Base-by-base conservation (phyloP, 495 filamentous ascomycete genomes). In the Penicillium antarcticum region DNA sequence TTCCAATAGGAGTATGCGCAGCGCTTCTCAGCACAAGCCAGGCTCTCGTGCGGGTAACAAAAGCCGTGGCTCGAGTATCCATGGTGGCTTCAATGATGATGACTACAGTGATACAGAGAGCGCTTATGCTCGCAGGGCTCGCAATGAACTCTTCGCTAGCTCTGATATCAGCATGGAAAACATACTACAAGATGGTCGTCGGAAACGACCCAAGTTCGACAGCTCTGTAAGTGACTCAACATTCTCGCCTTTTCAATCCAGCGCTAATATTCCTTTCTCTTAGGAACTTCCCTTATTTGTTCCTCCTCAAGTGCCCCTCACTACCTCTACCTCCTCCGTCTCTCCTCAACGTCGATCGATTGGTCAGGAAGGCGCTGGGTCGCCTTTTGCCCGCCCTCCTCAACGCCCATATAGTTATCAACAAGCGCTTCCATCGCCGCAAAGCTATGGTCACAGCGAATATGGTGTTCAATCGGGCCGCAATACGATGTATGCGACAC, bases 81-180 rank as follows among this genome's bases (percentile, higher is more conserved):
- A 88, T 63, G 85, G 78, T 43, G 81, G 75, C 53, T 74, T 80
- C 53, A 77, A 81, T 51, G 82, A 79, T 56, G 89, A 92, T 35
- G 85, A 80, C 43, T 88, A 90, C 60, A 94, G 87, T 71, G 90
- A 88, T 66, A 89, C 86, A 51, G 91, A 95, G 52, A 84, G 81
- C 53, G 87, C 83, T 26, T 81, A 85, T 63, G 87, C 88, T 47
- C 85, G 86, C 53, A 87, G 83, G 57, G 76, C 82, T 55, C 88
- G 84, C 62, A 83, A 76, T 54, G 91, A 97, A 61, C 85, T 87
- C 43, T 76, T 95, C 50, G 88, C 86, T n/a, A 95, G 89, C 63
- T 91, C 94, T 4, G 94, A 97, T 50, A 98, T 98, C 62, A 97
- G 92, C 68, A 80, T 96, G 56, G 89, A 95, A 51, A 98, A 98